These are phyloP conservation scores for Meyerozyma elateridarum DNA, from an alignment of 1,139 yeast species.

Conservation along the genomic window DNA sequence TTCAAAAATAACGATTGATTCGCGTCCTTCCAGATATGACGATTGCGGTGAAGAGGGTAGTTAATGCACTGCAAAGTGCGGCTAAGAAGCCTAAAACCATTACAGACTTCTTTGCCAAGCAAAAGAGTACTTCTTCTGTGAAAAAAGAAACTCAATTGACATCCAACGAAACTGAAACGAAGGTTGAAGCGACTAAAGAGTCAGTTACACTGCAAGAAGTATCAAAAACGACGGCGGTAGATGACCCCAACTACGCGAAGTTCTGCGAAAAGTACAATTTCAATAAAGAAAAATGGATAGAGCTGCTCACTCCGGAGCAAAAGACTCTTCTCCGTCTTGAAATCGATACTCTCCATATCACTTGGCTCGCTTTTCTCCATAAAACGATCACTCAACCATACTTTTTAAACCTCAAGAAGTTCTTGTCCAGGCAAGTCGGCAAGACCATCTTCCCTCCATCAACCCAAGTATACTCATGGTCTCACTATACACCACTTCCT, in stretches of 20 bases:
- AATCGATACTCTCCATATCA: conserved; percentile 59
- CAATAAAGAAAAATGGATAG: conserved; percentile 52
- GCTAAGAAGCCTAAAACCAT: conserved; percentile 9
- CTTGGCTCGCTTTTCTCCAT: conserved; percentile 73
- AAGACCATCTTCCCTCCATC: conserved; percentile 72
- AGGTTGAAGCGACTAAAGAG: background rate
- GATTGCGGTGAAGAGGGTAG: too few species aligned
- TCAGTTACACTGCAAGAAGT: background rate
- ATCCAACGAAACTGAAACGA: background rate
- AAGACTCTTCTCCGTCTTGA: conserved; percentile 59
- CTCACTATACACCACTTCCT: conserved; percentile 75
- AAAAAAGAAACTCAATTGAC: background rate
- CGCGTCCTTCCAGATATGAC: too few species aligned
- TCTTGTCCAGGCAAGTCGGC: conserved; percentile 37
- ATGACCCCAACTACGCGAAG: conserved; percentile 5
- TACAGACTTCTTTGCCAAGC: conserved; percentile 11
- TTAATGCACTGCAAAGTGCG: too few species aligned
- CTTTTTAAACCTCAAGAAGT: conserved; percentile 67
- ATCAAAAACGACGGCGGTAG: background rate
- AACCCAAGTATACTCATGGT: conserved; percentile 86
- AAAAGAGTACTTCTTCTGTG: too few species aligned
- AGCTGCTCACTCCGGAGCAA: conserved; percentile 48
- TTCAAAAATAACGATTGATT: too few species aligned
- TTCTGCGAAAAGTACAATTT: conserved; percentile 26
- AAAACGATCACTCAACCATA: conserved; percentile 80